phyloP scores from a whole-genome alignment of 2,329 filamentous ascomycete species.

The Cryphonectria parasitica region DNA sequence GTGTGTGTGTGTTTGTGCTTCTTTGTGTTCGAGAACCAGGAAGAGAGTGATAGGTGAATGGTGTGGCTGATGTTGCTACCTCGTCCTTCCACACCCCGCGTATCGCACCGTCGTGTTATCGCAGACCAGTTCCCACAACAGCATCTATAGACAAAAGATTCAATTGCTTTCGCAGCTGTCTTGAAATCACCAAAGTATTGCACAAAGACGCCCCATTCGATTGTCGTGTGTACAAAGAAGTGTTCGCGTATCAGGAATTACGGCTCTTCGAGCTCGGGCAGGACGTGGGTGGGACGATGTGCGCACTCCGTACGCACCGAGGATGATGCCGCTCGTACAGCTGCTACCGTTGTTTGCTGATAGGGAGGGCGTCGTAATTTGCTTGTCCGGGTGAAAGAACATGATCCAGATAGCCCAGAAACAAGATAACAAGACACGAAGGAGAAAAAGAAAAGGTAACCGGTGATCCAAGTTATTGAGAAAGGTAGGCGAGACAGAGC shows the following conservation, averaged over 20 bases:
- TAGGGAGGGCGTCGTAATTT: not conserved
- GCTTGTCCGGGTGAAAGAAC: not conserved
- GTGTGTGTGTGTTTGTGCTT: not conserved
- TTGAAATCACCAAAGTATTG: not conserved
- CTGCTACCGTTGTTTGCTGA: not conserved
- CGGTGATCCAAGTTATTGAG: not conserved
- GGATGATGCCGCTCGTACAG: not conserved
- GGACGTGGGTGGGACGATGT: not conserved
- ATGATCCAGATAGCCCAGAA: not conserved
- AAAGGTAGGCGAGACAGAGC: not conserved
- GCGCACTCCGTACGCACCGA: not conserved
- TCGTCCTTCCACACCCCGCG: not conserved
- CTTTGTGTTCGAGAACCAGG: not conserved
- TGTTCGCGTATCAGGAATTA: not conserved
- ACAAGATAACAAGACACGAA: not conserved
- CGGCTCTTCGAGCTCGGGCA: not conserved
- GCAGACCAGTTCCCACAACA: not conserved
- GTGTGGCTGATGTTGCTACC: not conserved
- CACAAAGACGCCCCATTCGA: not conserved
- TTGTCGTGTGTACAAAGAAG: not conserved
- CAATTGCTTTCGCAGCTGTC: not conserved
- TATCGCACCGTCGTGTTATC: not conserved
- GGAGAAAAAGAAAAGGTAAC: not conserved
- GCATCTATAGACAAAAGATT: not conserved
- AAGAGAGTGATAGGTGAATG: not conserved